Evolutionary conservation across 1,139 yeast genomes (phyloP).

Genomic region (Hansenula lynferdii): DNA sequence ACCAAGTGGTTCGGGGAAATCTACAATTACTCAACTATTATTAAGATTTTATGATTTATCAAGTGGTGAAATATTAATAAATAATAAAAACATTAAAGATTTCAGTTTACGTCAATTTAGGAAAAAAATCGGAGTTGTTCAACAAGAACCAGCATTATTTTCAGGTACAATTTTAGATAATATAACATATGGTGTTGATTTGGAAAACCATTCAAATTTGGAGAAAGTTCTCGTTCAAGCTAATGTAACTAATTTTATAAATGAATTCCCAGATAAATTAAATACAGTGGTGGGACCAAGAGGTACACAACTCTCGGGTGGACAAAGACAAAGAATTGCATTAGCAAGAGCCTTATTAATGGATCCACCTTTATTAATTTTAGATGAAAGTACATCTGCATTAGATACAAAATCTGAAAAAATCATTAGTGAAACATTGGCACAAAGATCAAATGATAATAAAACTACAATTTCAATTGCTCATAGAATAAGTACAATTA

Average conservation of each 20-base stretch:
- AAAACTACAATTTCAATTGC: slow-evolving; percentile 90
- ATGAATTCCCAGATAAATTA: slow-evolving; percentile 73
- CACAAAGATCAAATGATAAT: slow-evolving; percentile 62
- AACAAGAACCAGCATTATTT: slow-evolving; percentile 82
- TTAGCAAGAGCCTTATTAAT: slow-evolving; percentile 75
- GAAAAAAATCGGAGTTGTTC: slow-evolving; percentile 75
- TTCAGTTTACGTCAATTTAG: slow-evolving; percentile 71
- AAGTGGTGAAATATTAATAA: slow-evolving; percentile 60
- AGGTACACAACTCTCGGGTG: slow-evolving; percentile 79
- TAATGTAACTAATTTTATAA: slow-evolving; percentile 65
- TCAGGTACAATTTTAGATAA: slow-evolving; percentile 79
- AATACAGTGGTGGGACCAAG: slow-evolving; percentile 85
- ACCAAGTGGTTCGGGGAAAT: slow-evolving; percentile 89
- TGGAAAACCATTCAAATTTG: slow-evolving; percentile 48
- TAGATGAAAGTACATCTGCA: slow-evolving; percentile 82
- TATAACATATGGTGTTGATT: slow-evolving; percentile 61
- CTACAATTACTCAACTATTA: slow-evolving; percentile 72
- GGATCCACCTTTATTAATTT: slow-evolving; percentile 58
- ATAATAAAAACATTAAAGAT: slow-evolving; percentile 58
- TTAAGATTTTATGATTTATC: slow-evolving; percentile 63
- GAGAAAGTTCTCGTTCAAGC: slow-evolving; percentile 42
- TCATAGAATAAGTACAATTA: slow-evolving; percentile 82
- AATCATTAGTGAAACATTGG: slow-evolving; percentile 55
- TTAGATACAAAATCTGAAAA: slow-evolving; percentile 71
- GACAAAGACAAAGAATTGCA: slow-evolving; percentile 88